Base-by-base conservation (phyloP, 164 flowering plant species). In the Piper longum region DNA sequence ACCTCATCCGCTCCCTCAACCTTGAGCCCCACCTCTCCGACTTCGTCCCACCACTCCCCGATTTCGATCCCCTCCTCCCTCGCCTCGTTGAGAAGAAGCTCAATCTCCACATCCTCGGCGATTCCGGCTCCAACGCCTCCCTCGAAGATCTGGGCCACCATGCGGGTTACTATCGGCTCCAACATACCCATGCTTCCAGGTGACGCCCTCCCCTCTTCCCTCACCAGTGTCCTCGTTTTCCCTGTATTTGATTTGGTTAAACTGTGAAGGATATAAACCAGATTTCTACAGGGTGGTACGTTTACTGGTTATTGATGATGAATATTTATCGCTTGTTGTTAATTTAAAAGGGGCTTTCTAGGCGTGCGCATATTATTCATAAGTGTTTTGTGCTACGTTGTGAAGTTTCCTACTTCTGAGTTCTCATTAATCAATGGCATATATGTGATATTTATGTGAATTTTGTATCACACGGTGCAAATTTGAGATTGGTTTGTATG, bases 131-230 rank as follows among this genome's bases (percentile, higher is more conserved):
- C 0, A 75, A 59, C 3, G 41, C 66, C 40, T 65, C 79, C 13
- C 62, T 76, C 17, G 62, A 73, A 16, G 76, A 81, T 19, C 71
- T 81, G 54, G 81, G 78, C 18, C 85, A 79, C 41, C 82, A 77
- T 65, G 82, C 85, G 2, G 85, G 85, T 2, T 81, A 79, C 62
- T 81, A 68, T 64, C 66, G 60, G 61, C 76, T 81, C 48, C 67
- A 67, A 19, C 74, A 77, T 56, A 57, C 81, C 18, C 66, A 70
- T 9, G 79, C 70, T 60, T 81, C 82, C 36, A 81, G 78, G 85
- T 79, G 39, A 44, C 5, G n/a, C 16, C 57, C 57, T 56, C 16
- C 16, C 2, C 16, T 7, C 5, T 0, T 16, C 16, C 41, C 44
- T 57, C 42, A 65, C 18, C 1, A 44, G 7, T 1, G 1, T 5